phyloP scores from a whole-genome alignment of 768 basidiomycete genomes.

The Lentinus tigrinus region DNA sequence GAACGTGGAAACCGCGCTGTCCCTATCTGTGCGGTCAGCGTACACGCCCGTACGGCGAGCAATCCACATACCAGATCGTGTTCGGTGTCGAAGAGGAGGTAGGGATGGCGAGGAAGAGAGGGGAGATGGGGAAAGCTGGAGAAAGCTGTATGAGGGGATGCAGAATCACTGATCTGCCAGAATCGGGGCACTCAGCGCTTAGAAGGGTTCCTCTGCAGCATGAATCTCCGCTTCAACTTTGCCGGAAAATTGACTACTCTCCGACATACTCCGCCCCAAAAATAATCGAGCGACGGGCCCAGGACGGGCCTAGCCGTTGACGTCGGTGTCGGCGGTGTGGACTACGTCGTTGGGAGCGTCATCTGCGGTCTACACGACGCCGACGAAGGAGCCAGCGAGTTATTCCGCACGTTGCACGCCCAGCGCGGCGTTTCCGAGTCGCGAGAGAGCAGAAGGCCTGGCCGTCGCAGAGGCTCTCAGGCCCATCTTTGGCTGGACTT shows the following conservation, averaged over 20 bases:
- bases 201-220: background rate
- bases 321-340: background rate
- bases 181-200: background rate
- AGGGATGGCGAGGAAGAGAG: background rate
- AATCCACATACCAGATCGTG: background rate
- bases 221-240: background rate
- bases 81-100: too few relatives aligned
- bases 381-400: too few relatives aligned
- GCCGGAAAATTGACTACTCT: background rate
- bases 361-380: too few relatives aligned
- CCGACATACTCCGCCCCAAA: too few relatives aligned
- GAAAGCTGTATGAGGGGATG: background rate
- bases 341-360: background rate
- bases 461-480: background rate
- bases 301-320: background rate
- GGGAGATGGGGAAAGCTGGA: background rate
- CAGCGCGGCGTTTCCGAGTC: too few relatives aligned
- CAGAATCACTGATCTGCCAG: conserved; percentile 14
- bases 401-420: too few relatives aligned
- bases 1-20: conserved; percentile 3
- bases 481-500: background rate
- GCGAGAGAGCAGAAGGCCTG: too few relatives aligned
- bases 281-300: too few relatives aligned
- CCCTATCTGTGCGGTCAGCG: background rate
- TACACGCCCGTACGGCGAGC: background rate